Base-by-base conservation (phyloP, 164 flowering plant genomes). In the Nymphaea thermarum region DNA sequence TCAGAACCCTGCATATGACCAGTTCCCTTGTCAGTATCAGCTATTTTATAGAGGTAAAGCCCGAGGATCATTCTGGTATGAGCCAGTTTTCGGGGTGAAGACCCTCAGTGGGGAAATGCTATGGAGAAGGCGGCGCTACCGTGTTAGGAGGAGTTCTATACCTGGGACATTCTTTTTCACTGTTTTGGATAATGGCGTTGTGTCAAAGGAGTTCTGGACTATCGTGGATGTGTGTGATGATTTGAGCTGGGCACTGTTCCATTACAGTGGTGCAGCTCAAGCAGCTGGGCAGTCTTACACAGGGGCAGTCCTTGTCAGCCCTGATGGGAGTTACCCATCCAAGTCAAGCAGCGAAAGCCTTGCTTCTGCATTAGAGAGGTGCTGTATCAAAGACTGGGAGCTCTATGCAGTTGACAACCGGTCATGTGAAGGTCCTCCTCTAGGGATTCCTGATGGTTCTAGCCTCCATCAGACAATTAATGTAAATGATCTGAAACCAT, bases 1-100 rank as follows among this genome's bases (percentile, higher is more conserved):
- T 44, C 98, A 93, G 70, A 93, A 90, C 82, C 98, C 97, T 2
- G 98, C 98, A n/a, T 93, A 93, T 64, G 98, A 93, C 71, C 98
- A 93, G 63, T 93, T 93, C 62, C 98, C 98, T 4, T 93, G 98
- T 71, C 98, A 93, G 78, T 90, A 86, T 77, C 98, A 93, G 81
- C 80, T 93, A 4, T 93, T 91, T 70, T 93, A 93, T 65, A 77
- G 97, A 67, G 98, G 98, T 43, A 89, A 86, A 73, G 96, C 96
- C 6, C 85, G 72, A 71, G 94, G 96, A 41, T 87, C 98, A 25
- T 90, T 93, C 65, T 93, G 98, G 98, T 93, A 93, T 68, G 98
- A 93, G 75, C 98, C 98, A 2, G 89, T 93, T 45, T 93, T 93
- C 68, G 88, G 87, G 77, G 98, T 93, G 3, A 85, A 65, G 68